Evolutionary conservation across 2,329 filamentous ascomycete genomes (phyloP).

Genomic region (Fusarium tjaetaba): DNA sequence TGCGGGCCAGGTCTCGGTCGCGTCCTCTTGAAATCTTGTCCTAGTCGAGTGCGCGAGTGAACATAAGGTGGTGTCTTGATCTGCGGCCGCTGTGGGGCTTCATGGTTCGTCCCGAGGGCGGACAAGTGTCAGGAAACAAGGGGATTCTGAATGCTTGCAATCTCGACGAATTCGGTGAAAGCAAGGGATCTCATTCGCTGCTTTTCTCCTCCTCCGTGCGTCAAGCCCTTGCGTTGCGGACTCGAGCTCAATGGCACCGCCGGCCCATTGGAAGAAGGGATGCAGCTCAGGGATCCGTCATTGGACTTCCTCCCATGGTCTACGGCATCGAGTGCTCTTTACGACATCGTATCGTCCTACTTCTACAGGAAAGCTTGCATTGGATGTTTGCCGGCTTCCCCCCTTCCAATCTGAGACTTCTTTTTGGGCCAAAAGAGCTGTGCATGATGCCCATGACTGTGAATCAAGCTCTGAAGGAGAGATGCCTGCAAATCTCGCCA

Average conservation of each 20-base stretch:
- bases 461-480: constrained; percentile 5
- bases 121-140: constrained; percentile 52
- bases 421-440: not conserved
- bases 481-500: constrained; percentile 20
- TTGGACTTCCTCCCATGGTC: constrained; percentile 11
- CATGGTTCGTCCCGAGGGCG: constrained; percentile 51
- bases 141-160: constrained; percentile 45
- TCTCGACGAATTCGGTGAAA: constrained; percentile 50
- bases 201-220: constrained; percentile 32
- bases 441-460: not conserved
- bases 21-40: constrained; percentile 30
- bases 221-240: constrained; percentile 24
- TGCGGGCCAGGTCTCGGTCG: constrained; percentile 44
- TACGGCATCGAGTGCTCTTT: constrained; percentile 20
- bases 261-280: constrained; percentile 19
- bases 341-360: constrained; percentile 15
- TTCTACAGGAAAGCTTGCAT: constrained; percentile 14
- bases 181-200: constrained; percentile 49
- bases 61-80: constrained; percentile 48
- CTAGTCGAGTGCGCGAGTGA: constrained; percentile 34
- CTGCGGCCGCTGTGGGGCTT: constrained; percentile 54
- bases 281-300: constrained; percentile 24
- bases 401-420: not conserved
- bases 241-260: constrained; percentile 24
- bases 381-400: constrained; percentile 7